These are phyloP conservation scores for Auricularia sp. DNA, from an alignment of 768 basidiomycete species.

Conservation along the genomic window DNA sequence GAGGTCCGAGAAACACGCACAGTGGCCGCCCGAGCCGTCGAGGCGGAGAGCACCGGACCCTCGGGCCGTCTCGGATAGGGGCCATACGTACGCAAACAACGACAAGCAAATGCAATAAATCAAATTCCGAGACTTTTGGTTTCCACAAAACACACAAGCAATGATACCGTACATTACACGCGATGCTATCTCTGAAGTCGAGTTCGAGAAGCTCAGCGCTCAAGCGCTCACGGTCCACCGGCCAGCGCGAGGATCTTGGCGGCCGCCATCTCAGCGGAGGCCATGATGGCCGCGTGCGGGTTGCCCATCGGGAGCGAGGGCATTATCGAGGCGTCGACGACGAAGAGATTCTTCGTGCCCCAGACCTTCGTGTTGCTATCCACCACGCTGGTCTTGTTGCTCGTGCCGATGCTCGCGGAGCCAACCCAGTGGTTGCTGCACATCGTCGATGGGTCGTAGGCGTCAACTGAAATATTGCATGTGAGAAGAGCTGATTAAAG, in stretches of 20 bases:
- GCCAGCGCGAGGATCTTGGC: conserved; percentile 45
- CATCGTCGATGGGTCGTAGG: conserved; percentile 24
- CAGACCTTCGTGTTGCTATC: conserved; percentile 49
- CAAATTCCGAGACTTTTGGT: not conserved
- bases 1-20: not conserved
- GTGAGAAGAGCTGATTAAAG: too few relatives aligned
- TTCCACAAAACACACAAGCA: not conserved
- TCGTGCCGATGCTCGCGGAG: conserved; percentile 37
- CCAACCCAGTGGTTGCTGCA: conserved; percentile 62
- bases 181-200: too few relatives aligned
- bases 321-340: conserved; percentile 43
- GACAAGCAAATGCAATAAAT: conserved; percentile 5
- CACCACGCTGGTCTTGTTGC: conserved; percentile 34
- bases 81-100: conserved; percentile 39
- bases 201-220: too few relatives aligned
- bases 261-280: conserved; percentile 47
- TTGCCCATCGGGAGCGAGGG: conserved; percentile 49
- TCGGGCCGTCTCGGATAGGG: too few relatives aligned
- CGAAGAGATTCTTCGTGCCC: conserved; percentile 40
- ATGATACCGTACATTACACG: not conserved
- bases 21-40: too few relatives aligned
- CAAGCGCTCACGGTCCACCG: conserved; percentile 34
- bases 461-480: conserved; percentile 24
- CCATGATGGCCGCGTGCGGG: conserved; percentile 48
- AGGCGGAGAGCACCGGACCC: too few relatives aligned